Percentiles rank a stretch among this genome's conserved stretches.
Conservation (phyloP, 1,139 yeast species). For the Diutina mesorugosa region DNA sequence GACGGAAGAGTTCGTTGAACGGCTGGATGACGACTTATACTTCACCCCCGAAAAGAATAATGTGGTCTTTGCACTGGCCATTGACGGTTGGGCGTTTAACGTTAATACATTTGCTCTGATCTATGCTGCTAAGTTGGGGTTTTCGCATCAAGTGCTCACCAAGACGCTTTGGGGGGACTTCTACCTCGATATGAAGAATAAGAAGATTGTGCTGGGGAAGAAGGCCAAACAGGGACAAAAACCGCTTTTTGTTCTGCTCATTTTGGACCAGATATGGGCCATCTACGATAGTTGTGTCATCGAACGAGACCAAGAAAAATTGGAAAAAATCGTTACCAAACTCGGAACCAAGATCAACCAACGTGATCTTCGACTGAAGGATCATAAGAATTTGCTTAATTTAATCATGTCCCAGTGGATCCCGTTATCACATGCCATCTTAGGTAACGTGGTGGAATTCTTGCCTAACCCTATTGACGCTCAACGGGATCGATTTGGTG, state of each 20-base stretch:
- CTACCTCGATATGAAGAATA: constrained; percentile 80
- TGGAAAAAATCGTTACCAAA: constrained; percentile 63
- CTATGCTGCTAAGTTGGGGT: constrained; percentile 75
- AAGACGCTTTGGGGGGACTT: constrained; percentile 96
- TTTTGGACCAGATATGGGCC: constrained; percentile 88
- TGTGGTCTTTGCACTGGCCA: constrained; percentile 87
- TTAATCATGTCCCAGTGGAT: constrained; percentile 89
- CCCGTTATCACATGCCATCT: constrained; percentile 77
- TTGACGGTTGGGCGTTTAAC: constrained; percentile 97
- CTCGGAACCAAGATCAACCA: constrained; percentile 58
- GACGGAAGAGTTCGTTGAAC: constrained; percentile 52
- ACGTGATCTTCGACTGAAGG: constrained; percentile 73
- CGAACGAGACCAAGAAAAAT: constrained; percentile 55
- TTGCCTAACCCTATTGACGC: constrained; percentile 76
- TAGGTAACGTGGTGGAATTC: constrained; percentile 73
- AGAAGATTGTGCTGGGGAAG: constrained; percentile 57
- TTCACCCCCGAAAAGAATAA: constrained; percentile 85
- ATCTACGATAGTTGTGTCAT: constrained; percentile 62
- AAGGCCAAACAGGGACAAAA: constrained; percentile 40
- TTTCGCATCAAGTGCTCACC: constrained; percentile 64
- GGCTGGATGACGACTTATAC: constrained; percentile 73
- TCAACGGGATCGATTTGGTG: constrained; percentile 59
- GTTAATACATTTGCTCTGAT: constrained; percentile 80
- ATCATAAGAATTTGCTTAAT: constrained; percentile 47
- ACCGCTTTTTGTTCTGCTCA: constrained; percentile 79